Evolutionary conservation across 2,329 filamentous ascomycete species (phyloP).

Genomic region (Lachnellula hyalina): DNA sequence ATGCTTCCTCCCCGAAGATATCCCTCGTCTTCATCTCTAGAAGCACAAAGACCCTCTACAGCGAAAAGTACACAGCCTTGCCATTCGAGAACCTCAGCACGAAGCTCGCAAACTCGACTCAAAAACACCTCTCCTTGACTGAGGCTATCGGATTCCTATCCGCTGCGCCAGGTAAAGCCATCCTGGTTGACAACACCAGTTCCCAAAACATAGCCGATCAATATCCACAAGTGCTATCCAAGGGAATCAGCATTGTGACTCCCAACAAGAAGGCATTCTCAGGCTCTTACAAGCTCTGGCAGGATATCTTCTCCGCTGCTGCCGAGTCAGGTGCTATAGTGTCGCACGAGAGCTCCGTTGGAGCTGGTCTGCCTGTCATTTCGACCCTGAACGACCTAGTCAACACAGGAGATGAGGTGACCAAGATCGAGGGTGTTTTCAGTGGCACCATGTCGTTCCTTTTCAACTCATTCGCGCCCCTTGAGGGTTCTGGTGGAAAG

Average conservation of each 20-base stretch:
- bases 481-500: conserved; percentile 65
- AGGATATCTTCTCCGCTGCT: conserved; percentile 75
- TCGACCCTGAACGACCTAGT: conserved; percentile 93
- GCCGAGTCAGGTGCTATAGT: conserved; percentile 69
- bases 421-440: conserved; percentile 93
- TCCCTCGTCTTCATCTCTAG: conserved; percentile 81
- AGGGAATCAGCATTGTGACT: conserved; percentile 86
- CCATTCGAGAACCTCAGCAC: conserved; percentile 55
- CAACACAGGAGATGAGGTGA: conserved; percentile 86
- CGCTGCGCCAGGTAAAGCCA: conserved; percentile 68
- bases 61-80: conserved; percentile 65
- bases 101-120: conserved; percentile 57
- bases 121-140: conserved; percentile 60
- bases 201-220: conserved; percentile 76
- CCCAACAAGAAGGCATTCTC: conserved; percentile 99
- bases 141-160: conserved; percentile 75
- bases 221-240: conserved; percentile 76
- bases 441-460: conserved; percentile 97
- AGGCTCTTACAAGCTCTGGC: conserved; percentile 73
- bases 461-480: conserved; percentile 94
- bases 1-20: conserved; percentile 45
- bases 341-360: conserved; percentile 93
- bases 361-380: conserved; percentile 87
- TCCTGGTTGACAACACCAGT: conserved; percentile 95
- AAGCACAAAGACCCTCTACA: conserved; percentile 76